Evolutionary conservation across 129 eudicot species (phyloP).

Genomic region (Tanacetum coccineum): DNA sequence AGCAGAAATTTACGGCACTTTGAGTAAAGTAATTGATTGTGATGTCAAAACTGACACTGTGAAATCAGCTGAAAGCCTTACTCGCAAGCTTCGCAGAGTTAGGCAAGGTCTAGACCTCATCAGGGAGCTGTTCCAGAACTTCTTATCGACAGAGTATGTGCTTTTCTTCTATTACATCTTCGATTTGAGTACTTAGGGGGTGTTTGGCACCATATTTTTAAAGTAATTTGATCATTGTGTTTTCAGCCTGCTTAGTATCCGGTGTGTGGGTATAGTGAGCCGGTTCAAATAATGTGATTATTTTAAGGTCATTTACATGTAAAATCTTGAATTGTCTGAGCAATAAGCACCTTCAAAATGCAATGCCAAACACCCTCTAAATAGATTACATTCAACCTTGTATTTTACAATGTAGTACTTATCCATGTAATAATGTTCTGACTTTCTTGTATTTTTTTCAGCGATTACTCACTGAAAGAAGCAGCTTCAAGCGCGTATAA

Average conservation of each 20-base stretch:
- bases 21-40: conserved; percentile 57
- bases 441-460: conserved; percentile 27
- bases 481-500: conserved; percentile 83
- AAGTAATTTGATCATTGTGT: too few relatives aligned
- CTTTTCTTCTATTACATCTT: conserved; percentile 6
- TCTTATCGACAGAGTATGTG: conserved; percentile 75
- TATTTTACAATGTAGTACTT: background rate
- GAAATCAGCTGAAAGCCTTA: conserved; percentile 77
- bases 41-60: conserved; percentile 69
- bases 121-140: conserved; percentile 66
- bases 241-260: too few relatives aligned
- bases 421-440: background rate
- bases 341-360: too few relatives aligned
- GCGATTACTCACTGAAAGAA: conserved; percentile 64
- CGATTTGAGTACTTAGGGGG: too few relatives aligned
- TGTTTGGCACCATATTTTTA: too few relatives aligned
- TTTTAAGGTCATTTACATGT: too few relatives aligned
- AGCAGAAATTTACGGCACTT: conserved; percentile 44
- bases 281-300: too few relatives aligned
- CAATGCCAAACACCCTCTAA: too few relatives aligned
- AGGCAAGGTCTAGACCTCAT: conserved; percentile 95
- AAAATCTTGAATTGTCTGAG: too few relatives aligned
- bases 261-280: too few relatives aligned
- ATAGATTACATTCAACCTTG: too few relatives aligned
- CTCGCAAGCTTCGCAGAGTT: conserved; percentile 92